Percentiles rank a stretch among this genome's conserved stretches.
Evolutionary conservation across 2,329 filamentous ascomycete species (phyloP).

Genomic region (Metarhizium humberi): DNA sequence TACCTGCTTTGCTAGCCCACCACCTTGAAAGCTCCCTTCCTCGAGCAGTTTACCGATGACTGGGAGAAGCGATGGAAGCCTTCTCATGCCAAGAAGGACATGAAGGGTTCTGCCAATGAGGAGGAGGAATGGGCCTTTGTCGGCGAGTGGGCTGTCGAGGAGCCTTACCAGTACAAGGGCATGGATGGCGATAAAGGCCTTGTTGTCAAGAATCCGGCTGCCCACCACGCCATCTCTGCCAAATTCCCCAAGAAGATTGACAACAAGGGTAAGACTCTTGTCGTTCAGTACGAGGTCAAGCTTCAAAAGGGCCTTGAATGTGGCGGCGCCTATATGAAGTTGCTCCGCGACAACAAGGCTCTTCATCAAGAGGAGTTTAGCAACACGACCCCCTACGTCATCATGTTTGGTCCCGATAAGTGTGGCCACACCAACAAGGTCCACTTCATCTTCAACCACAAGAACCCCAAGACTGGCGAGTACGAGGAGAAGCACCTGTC

Average conservation of each 20-base stretch:
- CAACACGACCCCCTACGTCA: conserved; percentile 93
- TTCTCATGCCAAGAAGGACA: conserved; percentile 93
- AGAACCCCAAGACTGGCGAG: conserved; percentile 99
- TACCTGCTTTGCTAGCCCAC: conserved; percentile 59
- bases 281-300: conserved; percentile 99
- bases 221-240: conserved; percentile 97
- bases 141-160: conserved; percentile 84
- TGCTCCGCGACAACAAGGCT: conserved; percentile 93
- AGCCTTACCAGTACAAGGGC: conserved; percentile 81
- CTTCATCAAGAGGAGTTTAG: conserved; percentile 97
- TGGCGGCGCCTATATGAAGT: conserved; percentile 98
- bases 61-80: conserved; percentile 92
- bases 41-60: conserved; percentile 97
- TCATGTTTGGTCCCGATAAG: conserved; percentile 99
- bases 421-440: conserved; percentile 99
- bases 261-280: conserved; percentile 93
- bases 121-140: conserved; percentile 13
- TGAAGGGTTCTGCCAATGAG: conserved; percentile 61
- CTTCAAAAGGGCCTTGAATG: conserved; percentile 95
- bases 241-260: conserved; percentile 96
- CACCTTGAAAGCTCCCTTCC: conserved; percentile 80
- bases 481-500: conserved; percentile 99
- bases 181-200: conserved; percentile 94
- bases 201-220: conserved; percentile 94
- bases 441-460: conserved; percentile 98